These are phyloP conservation scores for Quercus phellos DNA, from an alignment of 331 rosid species.

Conservation along the genomic window DNA sequence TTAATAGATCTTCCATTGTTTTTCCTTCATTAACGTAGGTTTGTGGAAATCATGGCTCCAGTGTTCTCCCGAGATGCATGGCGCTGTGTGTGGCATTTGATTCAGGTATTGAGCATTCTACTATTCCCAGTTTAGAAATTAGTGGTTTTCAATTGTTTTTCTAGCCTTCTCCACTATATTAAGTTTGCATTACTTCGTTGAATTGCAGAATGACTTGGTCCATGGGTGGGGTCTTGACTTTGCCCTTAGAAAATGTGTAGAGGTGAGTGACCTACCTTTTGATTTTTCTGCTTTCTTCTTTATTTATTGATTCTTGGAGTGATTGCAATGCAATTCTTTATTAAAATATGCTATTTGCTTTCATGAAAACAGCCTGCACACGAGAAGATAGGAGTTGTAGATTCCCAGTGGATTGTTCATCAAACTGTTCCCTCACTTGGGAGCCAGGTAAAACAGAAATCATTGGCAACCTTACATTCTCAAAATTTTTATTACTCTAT, in stretches of 20 bases:
- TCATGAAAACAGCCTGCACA: slow-evolving; percentile 70
- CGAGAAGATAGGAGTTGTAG: slow-evolving; percentile 93
- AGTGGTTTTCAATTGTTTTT: slow-evolving; percentile 8
- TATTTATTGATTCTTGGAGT: neutral
- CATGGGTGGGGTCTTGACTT: slow-evolving; percentile 99
- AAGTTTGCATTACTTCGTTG: neutral
- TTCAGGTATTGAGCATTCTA: slow-evolving; percentile 52
- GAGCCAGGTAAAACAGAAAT: slow-evolving; percentile 56
- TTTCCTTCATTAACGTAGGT: slow-evolving; percentile 37
- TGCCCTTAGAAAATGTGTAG: slow-evolving; percentile 90
- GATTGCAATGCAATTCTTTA: neutral
- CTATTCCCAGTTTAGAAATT: slow-evolving; percentile 4
- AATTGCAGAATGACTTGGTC: slow-evolving; percentile 86
- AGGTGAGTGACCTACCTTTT: slow-evolving; percentile 43
- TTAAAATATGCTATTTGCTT: neutral
- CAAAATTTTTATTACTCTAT: neutral
- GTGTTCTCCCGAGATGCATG: slow-evolving; percentile 95
- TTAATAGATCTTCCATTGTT: neutral
- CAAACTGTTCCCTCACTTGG: slow-evolving; percentile 90
- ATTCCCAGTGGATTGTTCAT: slow-evolving; percentile 93
- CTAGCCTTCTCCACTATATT: slow-evolving; percentile 1
- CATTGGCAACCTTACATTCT: neutral
- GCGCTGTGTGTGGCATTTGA: slow-evolving; percentile 98
- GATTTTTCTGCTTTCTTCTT: neutral
- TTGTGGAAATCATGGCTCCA: slow-evolving; percentile 98